Percentiles rank a stretch among this genome's conserved stretches.
phyloP scores from a whole-genome alignment of 108 stramenopile genomes.

The Skeletonema grethae region DNA sequence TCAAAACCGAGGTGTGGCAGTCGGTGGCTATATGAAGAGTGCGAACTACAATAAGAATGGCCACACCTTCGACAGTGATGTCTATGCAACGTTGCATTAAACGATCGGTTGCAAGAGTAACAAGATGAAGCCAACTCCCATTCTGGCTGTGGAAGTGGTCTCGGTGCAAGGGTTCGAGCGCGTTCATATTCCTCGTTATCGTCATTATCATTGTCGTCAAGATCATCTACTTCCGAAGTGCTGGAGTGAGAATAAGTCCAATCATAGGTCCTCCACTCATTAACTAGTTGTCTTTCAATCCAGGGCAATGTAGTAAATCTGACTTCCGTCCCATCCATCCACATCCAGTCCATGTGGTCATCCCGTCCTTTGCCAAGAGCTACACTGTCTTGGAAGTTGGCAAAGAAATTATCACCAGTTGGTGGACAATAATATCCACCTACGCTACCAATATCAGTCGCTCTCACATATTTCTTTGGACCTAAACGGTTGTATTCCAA shows the following conservation, averaged over 20 bases:
- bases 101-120: constrained; percentile 65
- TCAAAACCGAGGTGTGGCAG: constrained; percentile 88
- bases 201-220: constrained; percentile 25
- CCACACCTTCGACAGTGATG: constrained; percentile 95
- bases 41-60: constrained; percentile 76
- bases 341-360: constrained; percentile 37
- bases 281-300: constrained; percentile 84
- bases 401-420: background rate
- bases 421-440: constrained; percentile 36
- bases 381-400: background rate
- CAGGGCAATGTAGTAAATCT: constrained; percentile 74
- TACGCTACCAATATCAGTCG: constrained; percentile 26
- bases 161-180: constrained; percentile 74
- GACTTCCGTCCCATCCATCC: constrained; percentile 48
- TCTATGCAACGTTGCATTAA: constrained; percentile 85
- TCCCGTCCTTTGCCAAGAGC: constrained; percentile 23
- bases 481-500: constrained; percentile 29
- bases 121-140: constrained; percentile 76
- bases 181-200: constrained; percentile 51
- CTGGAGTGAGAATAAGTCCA: constrained; percentile 33
- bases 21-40: constrained; percentile 59
- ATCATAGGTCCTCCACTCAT: constrained; percentile 80
- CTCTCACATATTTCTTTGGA: constrained; percentile 24
- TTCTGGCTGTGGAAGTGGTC: constrained; percentile 58
- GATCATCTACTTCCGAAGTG: constrained; percentile 24